A percentile compares a stretch with the other conserved stretches of the same genome.
Evolutionary conservation across 73 alveolate species (phyloP).

Genomic region (Paramecium tetraurelia): DNA sequence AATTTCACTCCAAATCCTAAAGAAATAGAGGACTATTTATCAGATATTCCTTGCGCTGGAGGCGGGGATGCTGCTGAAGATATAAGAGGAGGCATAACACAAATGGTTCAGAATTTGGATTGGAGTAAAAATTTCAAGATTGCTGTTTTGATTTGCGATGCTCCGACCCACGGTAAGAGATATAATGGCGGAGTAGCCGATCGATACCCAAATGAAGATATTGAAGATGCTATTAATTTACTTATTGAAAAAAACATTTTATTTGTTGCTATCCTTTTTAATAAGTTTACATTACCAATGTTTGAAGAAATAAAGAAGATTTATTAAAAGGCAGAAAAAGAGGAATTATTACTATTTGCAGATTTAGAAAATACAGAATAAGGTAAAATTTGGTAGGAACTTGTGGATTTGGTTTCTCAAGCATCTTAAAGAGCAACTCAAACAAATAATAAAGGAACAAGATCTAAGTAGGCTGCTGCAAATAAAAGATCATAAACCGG

Average conservation of each 20-base stretch:
- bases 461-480: not conserved
- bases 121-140: slow-evolving; percentile 63
- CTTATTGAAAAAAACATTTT: not conserved
- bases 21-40: not conserved
- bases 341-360: slow-evolving; percentile 31
- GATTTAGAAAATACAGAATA: slow-evolving; percentile 11
- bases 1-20: not conserved
- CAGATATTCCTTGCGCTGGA: not conserved
- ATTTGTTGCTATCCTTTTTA: not conserved
- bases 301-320: slow-evolving; percentile 36
- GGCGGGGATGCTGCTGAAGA: slow-evolving; percentile 37
- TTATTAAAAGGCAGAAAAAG: not conserved
- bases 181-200: slow-evolving; percentile 7
- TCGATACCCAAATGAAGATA: slow-evolving; percentile 23
- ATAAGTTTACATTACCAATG: not conserved
- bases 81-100: slow-evolving; percentile 1
- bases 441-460: slow-evolving; percentile 41
- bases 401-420: slow-evolving; percentile 9
- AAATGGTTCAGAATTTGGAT: slow-evolving; percentile 38
- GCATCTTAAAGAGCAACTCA: slow-evolving; percentile 41
- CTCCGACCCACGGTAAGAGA: slow-evolving; percentile 27
- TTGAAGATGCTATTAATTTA: slow-evolving; percentile 21
- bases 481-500: not conserved
- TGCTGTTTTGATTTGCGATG: slow-evolving; percentile 39
- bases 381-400: slow-evolving; percentile 6